phyloP scores from a whole-genome alignment of 2,329 filamentous ascomycete genomes.

The Fusarium vanettenii region DNA sequence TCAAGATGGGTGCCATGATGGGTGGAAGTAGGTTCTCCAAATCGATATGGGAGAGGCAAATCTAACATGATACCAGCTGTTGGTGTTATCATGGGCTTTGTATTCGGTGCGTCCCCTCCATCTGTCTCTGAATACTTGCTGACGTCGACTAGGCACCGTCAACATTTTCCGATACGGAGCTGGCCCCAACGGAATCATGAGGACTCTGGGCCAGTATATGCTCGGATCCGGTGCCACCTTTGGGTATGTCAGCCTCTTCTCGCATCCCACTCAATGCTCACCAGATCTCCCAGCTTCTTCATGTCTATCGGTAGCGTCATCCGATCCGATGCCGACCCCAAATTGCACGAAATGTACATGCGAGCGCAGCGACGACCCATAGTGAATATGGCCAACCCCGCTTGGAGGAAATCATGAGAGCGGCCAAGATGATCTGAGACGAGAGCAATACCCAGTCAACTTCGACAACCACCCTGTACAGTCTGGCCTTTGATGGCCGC shows the following conservation, averaged over 20 bases:
- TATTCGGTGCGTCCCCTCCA: conserved; percentile 77
- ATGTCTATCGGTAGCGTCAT: conserved; percentile 99
- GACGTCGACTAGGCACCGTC: conserved; percentile 75
- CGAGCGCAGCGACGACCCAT: conserved; percentile 80
- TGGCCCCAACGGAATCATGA: conserved; percentile 91
- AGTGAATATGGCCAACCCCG: conserved; percentile 61
- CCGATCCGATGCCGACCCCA: conserved; percentile 86
- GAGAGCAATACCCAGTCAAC: conserved; percentile 42
- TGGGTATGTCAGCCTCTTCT: conserved; percentile 68
- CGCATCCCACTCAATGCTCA: conserved; percentile 30
- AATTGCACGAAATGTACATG: conserved; percentile 80
- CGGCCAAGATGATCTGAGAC: conserved; percentile 34
- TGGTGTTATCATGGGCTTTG: conserved; percentile 96
- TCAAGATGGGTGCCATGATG: conserved; percentile 98
- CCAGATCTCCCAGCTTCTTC: conserved; percentile 75
- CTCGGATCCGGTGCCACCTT: conserved; percentile 93
- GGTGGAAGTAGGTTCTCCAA: conserved; percentile 82
- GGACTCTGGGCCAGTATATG: conserved; percentile 98
- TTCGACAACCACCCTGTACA: conserved; percentile 42
- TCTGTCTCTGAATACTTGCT: neutral
- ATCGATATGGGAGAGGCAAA: neutral
- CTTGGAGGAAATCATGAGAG: conserved; percentile 49
- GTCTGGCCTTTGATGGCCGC: conserved; percentile 38
- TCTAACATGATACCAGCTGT: conserved; percentile 74
- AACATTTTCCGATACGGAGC: conserved; percentile 97